A percentile compares a stretch with the other conserved stretches of the same genome.
These are phyloP conservation scores for Polygonum aviculare DNA, from an alignment of 148 eudicot genomes.

Conservation along the genomic window DNA sequence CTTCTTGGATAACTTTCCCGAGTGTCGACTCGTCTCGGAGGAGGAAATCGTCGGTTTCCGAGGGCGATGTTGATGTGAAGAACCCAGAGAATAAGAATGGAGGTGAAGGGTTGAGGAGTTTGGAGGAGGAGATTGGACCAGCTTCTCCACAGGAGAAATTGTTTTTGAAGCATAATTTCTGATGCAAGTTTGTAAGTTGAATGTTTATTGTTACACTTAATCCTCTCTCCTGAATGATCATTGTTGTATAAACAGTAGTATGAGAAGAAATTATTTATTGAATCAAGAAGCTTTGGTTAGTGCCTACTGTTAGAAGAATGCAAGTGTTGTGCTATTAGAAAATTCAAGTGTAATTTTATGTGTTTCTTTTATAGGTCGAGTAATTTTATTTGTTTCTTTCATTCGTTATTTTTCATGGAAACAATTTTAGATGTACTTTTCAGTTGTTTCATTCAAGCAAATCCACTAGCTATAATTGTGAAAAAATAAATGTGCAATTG, in stretches of 20 bases:
- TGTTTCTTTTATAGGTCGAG: no score
- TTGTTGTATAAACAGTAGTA: background rate
- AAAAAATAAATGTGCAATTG: no score
- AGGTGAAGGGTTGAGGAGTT: conserved; percentile 57
- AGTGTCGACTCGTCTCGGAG: conserved; percentile 91
- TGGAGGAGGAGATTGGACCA: conserved; percentile 92
- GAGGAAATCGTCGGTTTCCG: conserved; percentile 79
- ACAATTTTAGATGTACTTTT: background rate
- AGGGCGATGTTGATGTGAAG: conserved; percentile 57
- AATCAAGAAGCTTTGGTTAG: background rate
- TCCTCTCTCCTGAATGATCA: background rate
- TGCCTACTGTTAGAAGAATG: background rate
- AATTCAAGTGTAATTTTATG: background rate
- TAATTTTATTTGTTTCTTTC: background rate
- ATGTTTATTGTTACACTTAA: background rate
- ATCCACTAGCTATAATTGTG: background rate
- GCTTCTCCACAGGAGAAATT: conserved; percentile 83
- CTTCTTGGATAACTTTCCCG: conserved; percentile 94
- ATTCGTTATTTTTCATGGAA: background rate
- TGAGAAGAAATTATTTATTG: background rate
- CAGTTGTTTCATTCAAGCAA: background rate
- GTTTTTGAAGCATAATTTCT: conserved; percentile 88
- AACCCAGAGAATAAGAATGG: conserved; percentile 26
- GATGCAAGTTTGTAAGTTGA: background rate
- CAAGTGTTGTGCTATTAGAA: background rate